Base-by-base conservation (phyloP, 1,139 yeast genomes). In the Geotrichum candidum region DNA sequence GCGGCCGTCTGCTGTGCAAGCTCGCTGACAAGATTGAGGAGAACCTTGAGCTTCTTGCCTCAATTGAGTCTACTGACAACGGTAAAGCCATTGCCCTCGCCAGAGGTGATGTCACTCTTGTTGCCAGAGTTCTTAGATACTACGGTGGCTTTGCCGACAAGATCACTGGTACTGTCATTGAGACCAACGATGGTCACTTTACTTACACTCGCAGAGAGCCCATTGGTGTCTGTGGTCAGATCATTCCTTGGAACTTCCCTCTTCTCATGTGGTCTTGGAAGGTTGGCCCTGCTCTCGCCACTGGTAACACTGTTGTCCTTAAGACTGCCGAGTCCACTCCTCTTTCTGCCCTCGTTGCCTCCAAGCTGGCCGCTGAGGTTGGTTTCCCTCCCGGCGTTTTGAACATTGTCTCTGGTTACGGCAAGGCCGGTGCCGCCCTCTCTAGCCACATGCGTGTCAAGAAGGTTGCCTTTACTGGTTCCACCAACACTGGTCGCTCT, bases 191-290 rank as follows among this genome's bases (percentile, higher is more conserved):
- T 59, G 73, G 79, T 66, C 86, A 86, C 75, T 84, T 85, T 74
- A 84, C 82, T 69, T 86, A 83, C 75, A 77, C 81, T 59, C 79
- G 79, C 68, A 76, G 79, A 65, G 91, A 87, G 76, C 90, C 94
- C 65, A 73, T 87, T 67, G 92, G 92, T 71, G 92, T 87, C 57
- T 86, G 90, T 76, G 94, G 92, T 64, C 89, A 86, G 74, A 85
- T 87, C 68, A 86, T 88, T 69, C 95, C 96, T 68, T 88, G 96
- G 96, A 88, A 88, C 76, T 89, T 88, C 84, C 96, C 96, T 67
- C 77, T 89, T 67, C 79, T 88, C 74, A 87, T 89, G 90, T 84
- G 87, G 78, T 77, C 91, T 22, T 88, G 96, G 96, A 88, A 88
- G 78, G 78, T 89, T 65, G 94, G 88, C 64, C 96, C 96, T 60